These are phyloP conservation scores for Capsella rubella DNA, from an alignment of 441 rosid species.

Conservation along the genomic window DNA sequence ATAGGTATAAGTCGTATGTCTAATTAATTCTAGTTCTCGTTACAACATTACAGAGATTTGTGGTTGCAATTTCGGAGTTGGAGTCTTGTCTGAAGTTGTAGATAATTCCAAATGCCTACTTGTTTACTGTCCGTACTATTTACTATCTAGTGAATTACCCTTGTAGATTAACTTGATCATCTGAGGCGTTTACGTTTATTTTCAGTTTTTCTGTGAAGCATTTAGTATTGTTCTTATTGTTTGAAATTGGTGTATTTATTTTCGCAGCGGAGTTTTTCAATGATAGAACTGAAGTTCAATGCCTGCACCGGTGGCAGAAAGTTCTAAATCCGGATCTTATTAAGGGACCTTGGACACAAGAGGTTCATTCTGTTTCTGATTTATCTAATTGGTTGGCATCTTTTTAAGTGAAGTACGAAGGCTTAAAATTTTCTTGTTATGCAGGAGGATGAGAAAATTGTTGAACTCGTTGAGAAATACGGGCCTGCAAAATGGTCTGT, in stretches of 20 bases:
- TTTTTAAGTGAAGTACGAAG: slow-evolving; percentile 29
- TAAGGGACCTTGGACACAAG: slow-evolving; percentile 99
- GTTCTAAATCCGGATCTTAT: slow-evolving; percentile 97
- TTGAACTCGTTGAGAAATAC: slow-evolving; percentile 71
- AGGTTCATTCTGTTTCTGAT: slow-evolving; percentile 55
- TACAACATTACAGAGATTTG: slow-evolving; percentile 9
- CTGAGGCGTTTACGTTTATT: background rate
- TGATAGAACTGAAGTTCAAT: slow-evolving; percentile 95
- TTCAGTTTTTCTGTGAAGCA: background rate
- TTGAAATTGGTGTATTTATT: slow-evolving; percentile 15
- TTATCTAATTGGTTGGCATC: slow-evolving; percentile 13
- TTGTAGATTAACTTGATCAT: background rate
- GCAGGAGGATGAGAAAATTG: slow-evolving; percentile 94
- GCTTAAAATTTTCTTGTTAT: slow-evolving; percentile 23
- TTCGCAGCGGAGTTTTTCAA: slow-evolving; percentile 87
- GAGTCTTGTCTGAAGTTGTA: slow-evolving; percentile 4
- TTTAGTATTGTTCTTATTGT: slow-evolving; percentile 15
- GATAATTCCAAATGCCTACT: slow-evolving; percentile 17
- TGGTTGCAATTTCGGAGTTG: slow-evolving; percentile 2
- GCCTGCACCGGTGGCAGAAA: slow-evolving; percentile 99
- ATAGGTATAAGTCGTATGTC: slow-evolving; percentile 58
- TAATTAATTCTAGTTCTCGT: background rate
- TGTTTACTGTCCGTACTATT: background rate
- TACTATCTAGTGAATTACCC: background rate
- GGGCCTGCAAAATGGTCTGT: slow-evolving; percentile 98